Evolutionary conservation across 2,329 filamentous ascomycete genomes (phyloP).

Genomic region (Paecilomyces variotii): DNA sequence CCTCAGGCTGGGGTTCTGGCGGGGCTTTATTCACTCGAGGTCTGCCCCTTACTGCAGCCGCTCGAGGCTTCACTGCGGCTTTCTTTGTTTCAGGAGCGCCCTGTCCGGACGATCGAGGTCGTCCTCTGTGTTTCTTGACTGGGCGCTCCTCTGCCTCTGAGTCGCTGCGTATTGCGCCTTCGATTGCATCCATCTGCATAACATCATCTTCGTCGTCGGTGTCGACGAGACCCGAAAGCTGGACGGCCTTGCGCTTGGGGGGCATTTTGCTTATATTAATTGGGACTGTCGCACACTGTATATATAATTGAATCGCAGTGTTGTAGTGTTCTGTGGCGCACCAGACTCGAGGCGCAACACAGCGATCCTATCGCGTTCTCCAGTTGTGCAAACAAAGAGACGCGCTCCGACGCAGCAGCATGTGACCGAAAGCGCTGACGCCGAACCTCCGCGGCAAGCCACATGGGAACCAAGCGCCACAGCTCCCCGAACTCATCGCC

Average conservation of each 20-base stretch:
- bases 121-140: conserved; percentile 29
- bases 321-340: background rate
- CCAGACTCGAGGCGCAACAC: background rate
- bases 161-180: conserved; percentile 17
- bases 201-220: conserved; percentile 38
- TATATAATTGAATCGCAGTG: background rate
- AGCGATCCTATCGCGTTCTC: background rate
- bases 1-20: conserved; percentile 16
- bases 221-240: conserved; percentile 39
- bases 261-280: background rate
- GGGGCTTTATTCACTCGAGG: conserved; percentile 20
- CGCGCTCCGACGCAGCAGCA: background rate
- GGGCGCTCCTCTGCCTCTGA: conserved; percentile 26
- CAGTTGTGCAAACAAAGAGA: conserved; percentile 1
- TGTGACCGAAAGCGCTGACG: background rate
- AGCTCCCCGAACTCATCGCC: background rate
- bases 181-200: conserved; percentile 21
- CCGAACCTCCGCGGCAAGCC: conserved; percentile 4
- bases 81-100: conserved; percentile 36
- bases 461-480: background rate
- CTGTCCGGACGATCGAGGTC: conserved; percentile 33
- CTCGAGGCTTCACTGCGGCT: conserved; percentile 19
- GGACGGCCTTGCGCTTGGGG: conserved; percentile 35
- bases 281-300: background rate
- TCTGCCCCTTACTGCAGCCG: conserved; percentile 20